phyloP scores from a whole-genome alignment of 805 yeast genomes.

The Brettanomyces naardenensis region DNA sequence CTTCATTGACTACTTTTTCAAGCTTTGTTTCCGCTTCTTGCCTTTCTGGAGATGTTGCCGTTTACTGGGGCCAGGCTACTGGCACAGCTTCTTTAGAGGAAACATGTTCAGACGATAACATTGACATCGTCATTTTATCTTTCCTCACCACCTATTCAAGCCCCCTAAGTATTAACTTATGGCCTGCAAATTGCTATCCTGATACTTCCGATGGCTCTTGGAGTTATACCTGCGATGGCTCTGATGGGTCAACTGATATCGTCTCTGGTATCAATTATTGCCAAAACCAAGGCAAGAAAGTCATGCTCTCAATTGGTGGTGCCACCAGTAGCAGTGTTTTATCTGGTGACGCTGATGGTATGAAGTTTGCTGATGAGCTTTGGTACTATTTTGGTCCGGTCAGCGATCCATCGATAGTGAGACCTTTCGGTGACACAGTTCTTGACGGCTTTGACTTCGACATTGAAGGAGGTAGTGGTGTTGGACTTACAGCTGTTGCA shows the following conservation, averaged over 20 bases:
- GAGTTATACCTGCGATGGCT: conserved; percentile 24
- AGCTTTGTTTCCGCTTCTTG: conserved; percentile 15
- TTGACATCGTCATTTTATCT: conserved; percentile 65
- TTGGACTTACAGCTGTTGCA: conserved; percentile 64
- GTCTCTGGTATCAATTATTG: conserved; percentile 66
- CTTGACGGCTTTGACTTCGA: conserved; percentile 84
- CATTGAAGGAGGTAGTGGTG: conserved; percentile 48
- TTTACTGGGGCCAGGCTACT: conserved; percentile 79
- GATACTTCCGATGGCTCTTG: conserved; percentile 34
- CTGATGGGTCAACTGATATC: conserved; percentile 16
- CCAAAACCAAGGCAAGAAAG: conserved; percentile 71
- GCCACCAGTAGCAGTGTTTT: conserved; percentile 54
- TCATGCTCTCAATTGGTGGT: conserved; percentile 75
- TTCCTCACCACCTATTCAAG: conserved; percentile 47
- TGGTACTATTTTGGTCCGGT: conserved; percentile 65
- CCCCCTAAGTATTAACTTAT: conserved; percentile 44
- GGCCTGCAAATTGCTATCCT: conserved; percentile 35
- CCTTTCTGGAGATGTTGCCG: conserved; percentile 46
- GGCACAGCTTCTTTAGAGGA: conserved; percentile 47
- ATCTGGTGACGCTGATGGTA: conserved; percentile 43
- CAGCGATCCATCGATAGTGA: conserved; percentile 24
- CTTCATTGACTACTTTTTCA: too few relatives aligned
- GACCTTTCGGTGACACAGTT: conserved; percentile 65
- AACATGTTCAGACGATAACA: conserved; percentile 63
- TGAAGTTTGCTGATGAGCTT: conserved; percentile 46